phyloP scores from a whole-genome alignment of 805 yeast species.

The Candida ipomoeae region DNA sequence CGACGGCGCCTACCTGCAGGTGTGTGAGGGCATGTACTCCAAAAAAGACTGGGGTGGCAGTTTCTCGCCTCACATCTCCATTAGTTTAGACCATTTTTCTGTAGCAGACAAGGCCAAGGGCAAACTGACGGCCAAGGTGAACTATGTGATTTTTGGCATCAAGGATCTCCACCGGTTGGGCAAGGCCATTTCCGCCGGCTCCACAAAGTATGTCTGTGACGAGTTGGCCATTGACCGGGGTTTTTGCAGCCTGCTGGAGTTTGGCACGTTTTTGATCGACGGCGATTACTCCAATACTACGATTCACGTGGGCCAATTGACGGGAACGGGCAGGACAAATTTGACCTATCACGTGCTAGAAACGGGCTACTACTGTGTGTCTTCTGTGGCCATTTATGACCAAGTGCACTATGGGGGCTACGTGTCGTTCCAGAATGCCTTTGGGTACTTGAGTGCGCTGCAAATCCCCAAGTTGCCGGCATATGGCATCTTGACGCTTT shows the following conservation, averaged over 20 bases:
- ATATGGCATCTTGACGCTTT: conserved; percentile 79
- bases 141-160: conserved; percentile 80
- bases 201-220: conserved; percentile 67
- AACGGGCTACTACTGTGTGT: conserved; percentile 92
- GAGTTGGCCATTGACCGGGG: conserved; percentile 52
- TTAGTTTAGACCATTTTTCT: conserved; percentile 27
- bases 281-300: conserved; percentile 46
- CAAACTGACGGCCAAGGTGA: conserved; percentile 34
- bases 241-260: conserved; percentile 49
- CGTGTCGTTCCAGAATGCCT: conserved; percentile 88
- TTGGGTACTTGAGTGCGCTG: conserved; percentile 82
- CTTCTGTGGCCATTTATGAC: conserved; percentile 51
- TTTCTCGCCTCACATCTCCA: conserved; percentile 48
- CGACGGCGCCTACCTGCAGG: conserved; percentile 48
- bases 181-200: conserved; percentile 30
- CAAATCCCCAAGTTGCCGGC: conserved; percentile 89
- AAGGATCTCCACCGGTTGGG: conserved; percentile 73
- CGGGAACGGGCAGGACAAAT: conserved; percentile 55
- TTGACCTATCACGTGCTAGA: conserved; percentile 59
- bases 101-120: conserved; percentile 24
- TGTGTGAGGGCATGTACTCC: conserved; percentile 88
- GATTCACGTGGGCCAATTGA: conserved; percentile 53
- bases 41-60: conserved; percentile 85
- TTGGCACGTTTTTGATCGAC: conserved; percentile 60
- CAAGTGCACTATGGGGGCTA: conserved; percentile 52